phyloP scores from a whole-genome alignment of 176 grass and related monocot species.

The Avena insularis region DNA sequence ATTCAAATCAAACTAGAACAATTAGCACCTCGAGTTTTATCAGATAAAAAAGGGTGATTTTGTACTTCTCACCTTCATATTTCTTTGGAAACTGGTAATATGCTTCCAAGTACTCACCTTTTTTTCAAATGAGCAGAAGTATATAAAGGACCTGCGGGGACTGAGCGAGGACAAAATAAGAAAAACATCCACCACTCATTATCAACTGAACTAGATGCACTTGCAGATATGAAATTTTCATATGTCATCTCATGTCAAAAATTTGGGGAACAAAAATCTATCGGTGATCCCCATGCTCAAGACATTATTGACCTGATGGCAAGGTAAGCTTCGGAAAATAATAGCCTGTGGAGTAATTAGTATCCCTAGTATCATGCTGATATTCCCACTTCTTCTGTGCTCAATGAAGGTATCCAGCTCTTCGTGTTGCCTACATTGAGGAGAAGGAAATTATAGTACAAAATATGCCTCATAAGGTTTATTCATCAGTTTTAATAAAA shows the following conservation, averaged over 20 bases:
- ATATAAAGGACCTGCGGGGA: constrained; percentile 54
- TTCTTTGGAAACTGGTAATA: constrained; percentile 27
- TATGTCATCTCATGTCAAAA: constrained; percentile 94
- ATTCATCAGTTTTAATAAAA: constrained; percentile 94
- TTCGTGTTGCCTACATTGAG: constrained; percentile 95
- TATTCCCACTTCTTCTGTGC: constrained; percentile 31
- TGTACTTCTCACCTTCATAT: background rate
- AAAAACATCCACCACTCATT: constrained; percentile 59
- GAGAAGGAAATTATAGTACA: constrained; percentile 80
- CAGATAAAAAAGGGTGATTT: constrained; percentile 24
- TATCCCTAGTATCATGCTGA: constrained; percentile 12
- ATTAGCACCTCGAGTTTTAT: background rate
- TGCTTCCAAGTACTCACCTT: constrained; percentile 30
- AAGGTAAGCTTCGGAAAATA: constrained; percentile 58
- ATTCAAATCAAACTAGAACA: constrained; percentile 10
- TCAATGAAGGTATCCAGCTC: constrained; percentile 69
- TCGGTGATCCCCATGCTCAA: constrained; percentile 79
- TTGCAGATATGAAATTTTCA: constrained; percentile 94
- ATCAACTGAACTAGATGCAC: constrained; percentile 63
- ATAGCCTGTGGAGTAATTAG: constrained; percentile 27
- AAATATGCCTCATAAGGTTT: constrained; percentile 57
- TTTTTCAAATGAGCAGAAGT: constrained; percentile 58
- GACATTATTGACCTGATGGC: constrained; percentile 97
- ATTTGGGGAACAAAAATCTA: constrained; percentile 86
- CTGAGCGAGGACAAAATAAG: constrained; percentile 72